Evolutionary conservation across 331 rosid genomes (phyloP).

Genomic region (Prunus yedoensis): DNA sequence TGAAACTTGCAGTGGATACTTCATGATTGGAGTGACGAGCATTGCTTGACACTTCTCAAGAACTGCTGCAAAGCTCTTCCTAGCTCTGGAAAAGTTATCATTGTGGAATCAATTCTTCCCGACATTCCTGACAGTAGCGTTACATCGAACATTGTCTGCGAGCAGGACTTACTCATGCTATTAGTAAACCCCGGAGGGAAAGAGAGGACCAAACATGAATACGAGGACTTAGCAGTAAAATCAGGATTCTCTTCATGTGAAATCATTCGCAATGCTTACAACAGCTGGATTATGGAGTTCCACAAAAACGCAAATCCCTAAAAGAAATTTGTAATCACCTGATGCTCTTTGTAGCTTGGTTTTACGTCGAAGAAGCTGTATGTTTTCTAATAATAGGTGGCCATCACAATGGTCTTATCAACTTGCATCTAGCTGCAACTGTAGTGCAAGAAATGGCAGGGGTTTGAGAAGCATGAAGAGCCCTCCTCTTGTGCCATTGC

Average conservation of each 20-base stretch:
- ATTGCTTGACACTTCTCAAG: constrained; percentile 21
- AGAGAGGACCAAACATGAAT: constrained; percentile 11
- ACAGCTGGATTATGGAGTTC: constrained; percentile 28
- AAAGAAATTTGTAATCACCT: neutral
- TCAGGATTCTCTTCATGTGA: constrained; percentile 10
- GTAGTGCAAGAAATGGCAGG: neutral
- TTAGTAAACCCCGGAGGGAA: constrained; percentile 18
- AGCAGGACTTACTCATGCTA: constrained; percentile 3
- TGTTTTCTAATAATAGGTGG: neutral
- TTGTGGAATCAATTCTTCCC: constrained; percentile 1
- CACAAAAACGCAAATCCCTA: constrained; percentile 6
- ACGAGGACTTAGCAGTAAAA: neutral
- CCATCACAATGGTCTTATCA: neutral
- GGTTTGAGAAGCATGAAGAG: neutral
- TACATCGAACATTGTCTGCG: neutral
- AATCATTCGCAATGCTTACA: neutral
- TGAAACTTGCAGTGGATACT: constrained; percentile 17
- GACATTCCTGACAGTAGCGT: neutral
- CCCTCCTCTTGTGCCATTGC: neutral
- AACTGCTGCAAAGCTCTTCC: constrained; percentile 11
- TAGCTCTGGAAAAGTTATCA: constrained; percentile 9
- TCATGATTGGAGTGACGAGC: constrained; percentile 26
- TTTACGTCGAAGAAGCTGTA: neutral
- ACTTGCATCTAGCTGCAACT: neutral
- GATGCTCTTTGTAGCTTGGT: neutral